Percentiles rank a stretch among this genome's conserved stretches.
Evolutionary conservation across 2,329 filamentous ascomycete genomes (phyloP).

Genomic region (Gnomoniopsis sp.): DNA sequence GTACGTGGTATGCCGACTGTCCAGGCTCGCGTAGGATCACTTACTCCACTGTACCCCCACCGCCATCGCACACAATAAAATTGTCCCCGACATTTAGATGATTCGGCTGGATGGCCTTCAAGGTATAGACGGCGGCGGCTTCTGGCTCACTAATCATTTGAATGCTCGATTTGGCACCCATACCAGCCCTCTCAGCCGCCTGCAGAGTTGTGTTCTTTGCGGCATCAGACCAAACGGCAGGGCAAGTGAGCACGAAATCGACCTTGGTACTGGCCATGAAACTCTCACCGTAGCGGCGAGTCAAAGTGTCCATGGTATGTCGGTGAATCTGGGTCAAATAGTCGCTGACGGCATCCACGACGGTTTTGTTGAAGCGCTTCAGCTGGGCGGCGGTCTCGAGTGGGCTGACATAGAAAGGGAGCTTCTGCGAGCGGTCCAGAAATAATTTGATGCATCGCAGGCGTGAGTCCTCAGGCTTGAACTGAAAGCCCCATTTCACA

Average conservation of each 20-base stretch:
- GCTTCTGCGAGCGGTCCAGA: constrained; percentile 74
- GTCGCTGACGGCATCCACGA: constrained; percentile 75
- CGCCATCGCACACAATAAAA: constrained; percentile 61
- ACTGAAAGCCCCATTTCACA: constrained; percentile 79
- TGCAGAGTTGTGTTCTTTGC: constrained; percentile 81
- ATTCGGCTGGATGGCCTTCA: constrained; percentile 76
- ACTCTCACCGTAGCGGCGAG: constrained; percentile 69
- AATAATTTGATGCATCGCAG: constrained; percentile 83
- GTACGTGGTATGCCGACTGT: not conserved
- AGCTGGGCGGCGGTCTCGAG: constrained; percentile 74
- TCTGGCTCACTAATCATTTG: constrained; percentile 81
- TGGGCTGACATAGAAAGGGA: constrained; percentile 76
- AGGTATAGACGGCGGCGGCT: constrained; percentile 74
- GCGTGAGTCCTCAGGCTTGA: constrained; percentile 71
- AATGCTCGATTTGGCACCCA: constrained; percentile 67
- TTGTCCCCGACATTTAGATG: constrained; percentile 66
- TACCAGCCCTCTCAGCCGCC: constrained; percentile 74
- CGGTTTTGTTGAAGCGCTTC: constrained; percentile 71
- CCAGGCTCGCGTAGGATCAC: constrained; percentile 23
- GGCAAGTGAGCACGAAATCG: constrained; percentile 77
- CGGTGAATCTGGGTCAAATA: constrained; percentile 73
- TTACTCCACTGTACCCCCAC: constrained; percentile 65
- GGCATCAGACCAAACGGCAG: constrained; percentile 80
- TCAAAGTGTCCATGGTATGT: constrained; percentile 76
- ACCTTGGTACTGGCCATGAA: constrained; percentile 75